Conservation (phyloP, 2,329 filamentous ascomycete species). For the Pezicula radicicola region DNA sequence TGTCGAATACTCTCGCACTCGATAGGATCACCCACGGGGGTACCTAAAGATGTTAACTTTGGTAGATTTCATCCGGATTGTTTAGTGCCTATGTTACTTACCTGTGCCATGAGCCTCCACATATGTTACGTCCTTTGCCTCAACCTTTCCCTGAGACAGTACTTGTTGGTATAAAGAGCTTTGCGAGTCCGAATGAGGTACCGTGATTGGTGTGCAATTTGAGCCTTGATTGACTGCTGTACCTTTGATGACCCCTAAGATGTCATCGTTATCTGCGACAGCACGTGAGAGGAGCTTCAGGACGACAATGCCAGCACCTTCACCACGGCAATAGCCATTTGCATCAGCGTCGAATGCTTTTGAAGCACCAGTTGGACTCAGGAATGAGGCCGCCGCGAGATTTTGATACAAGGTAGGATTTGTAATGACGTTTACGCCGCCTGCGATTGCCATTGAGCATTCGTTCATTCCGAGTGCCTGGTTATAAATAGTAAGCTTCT, state of each 20-base stretch:
- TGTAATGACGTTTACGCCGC: slow-evolving; percentile 22
- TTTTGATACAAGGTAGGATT: slow-evolving; percentile 7
- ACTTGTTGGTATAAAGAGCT: slow-evolving; percentile 5
- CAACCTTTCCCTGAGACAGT: slow-evolving; percentile 37
- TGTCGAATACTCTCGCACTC: slow-evolving; percentile 12
- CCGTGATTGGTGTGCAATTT: slow-evolving; percentile 8
- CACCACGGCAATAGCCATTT: slow-evolving; percentile 48
- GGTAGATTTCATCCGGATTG: no score
- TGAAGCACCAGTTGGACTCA: slow-evolving; percentile 34
- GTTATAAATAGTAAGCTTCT: no score
- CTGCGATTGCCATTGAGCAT: slow-evolving; percentile 17
- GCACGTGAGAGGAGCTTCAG: slow-evolving; percentile 45
- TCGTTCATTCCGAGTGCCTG: slow-evolving; percentile 17
- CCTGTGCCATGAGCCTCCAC: slow-evolving; percentile 34
- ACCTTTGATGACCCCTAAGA: slow-evolving; percentile 56
- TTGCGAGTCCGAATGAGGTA: slow-evolving; percentile 24
- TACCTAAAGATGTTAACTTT: neutral
- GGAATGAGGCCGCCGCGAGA: slow-evolving; percentile 10
- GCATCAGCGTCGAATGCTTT: slow-evolving; percentile 43
- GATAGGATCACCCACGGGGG: slow-evolving; percentile 28
- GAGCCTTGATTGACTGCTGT: slow-evolving; percentile 47
- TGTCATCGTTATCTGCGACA: slow-evolving; percentile 41
- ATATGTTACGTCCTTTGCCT: slow-evolving; percentile 3
- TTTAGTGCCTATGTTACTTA: no score
- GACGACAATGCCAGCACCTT: slow-evolving; percentile 41